Conservation (phyloP, 2,329 filamentous ascomycete species). For the Sclerotinia subarctica region DNA sequence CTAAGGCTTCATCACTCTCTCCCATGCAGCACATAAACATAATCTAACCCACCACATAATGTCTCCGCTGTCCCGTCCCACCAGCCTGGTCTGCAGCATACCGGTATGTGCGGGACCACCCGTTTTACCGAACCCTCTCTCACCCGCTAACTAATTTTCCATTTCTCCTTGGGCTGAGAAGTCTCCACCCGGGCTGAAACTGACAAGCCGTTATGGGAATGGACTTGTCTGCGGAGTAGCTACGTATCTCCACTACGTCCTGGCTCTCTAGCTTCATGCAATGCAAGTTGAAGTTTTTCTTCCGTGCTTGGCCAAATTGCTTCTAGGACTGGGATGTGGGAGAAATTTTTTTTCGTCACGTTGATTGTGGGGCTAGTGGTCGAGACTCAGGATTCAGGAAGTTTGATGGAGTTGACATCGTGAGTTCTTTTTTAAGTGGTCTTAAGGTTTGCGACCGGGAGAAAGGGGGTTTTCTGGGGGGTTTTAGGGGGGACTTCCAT, state of each 20-base stretch:
- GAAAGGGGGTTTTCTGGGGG: not conserved
- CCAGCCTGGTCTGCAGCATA: not conserved
- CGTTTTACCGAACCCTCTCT: not conserved
- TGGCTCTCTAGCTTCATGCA: not conserved
- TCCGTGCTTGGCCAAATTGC: not conserved
- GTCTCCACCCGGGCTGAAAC: not conserved
- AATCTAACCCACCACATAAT: not conserved
- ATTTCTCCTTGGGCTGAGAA: not conserved
- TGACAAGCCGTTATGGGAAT: not conserved
- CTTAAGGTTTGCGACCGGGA: not conserved
- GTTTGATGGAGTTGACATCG: not conserved
- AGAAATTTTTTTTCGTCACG: not conserved
- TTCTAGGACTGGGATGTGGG: not conserved
- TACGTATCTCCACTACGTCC: not conserved
- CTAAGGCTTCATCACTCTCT: not conserved
- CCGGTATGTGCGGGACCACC: not conserved
- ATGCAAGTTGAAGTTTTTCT: slow-evolving; percentile 12
- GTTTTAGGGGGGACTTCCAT: not conserved
- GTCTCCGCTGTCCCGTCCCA: slow-evolving; percentile 7
- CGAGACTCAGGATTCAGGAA: no score
- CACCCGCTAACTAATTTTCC: not conserved
- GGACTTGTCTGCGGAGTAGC: no score
- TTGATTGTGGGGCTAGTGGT: not conserved
- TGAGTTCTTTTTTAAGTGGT: slow-evolving; percentile 1
- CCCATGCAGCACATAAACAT: not conserved